A percentile compares a stretch with the other conserved stretches of the same genome.
phyloP scores from a whole-genome alignment of 495 filamentous ascomycete species.

The Cercophora scortea region DNA sequence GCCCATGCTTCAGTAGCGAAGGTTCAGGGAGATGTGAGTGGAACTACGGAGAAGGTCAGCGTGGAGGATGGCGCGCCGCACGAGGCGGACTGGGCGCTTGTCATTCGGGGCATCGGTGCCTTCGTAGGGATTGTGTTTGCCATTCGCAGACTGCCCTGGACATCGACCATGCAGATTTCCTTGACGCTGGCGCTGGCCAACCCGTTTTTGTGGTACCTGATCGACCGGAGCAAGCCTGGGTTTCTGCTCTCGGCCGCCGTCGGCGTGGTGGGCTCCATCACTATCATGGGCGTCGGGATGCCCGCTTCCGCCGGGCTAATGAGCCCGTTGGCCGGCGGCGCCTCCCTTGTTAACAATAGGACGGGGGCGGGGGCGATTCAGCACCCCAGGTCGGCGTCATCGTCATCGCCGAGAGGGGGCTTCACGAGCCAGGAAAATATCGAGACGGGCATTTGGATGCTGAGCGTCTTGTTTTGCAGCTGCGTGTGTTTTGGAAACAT shows the following conservation, averaged over 20 bases:
- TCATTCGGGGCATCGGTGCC: conserved; percentile 79
- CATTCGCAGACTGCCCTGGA: conserved; percentile 87
- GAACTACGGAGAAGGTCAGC: background rate
- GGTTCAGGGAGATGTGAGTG: too few relatives aligned
- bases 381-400: background rate
- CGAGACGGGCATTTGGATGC: conserved; percentile 77
- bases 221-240: conserved; percentile 82
- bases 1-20: background rate
- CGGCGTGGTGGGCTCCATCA: conserved; percentile 62
- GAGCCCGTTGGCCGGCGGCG: background rate
- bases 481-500: conserved; percentile 96
- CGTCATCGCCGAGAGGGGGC: conserved; percentile 16
- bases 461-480: conserved; percentile 87
- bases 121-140: conserved; percentile 97
- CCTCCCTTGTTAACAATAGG: too few relatives aligned
- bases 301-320: conserved; percentile 41
- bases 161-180: conserved; percentile 88
- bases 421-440: conserved; percentile 65
- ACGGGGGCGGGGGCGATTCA: too few relatives aligned
- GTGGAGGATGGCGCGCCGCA: background rate
- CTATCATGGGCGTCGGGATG: conserved; percentile 67
- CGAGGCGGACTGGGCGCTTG: conserved; percentile 64
- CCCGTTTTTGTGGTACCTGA: conserved; percentile 89
- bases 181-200: conserved; percentile 86
- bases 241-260: conserved; percentile 67